A percentile compares a stretch with the other conserved stretches of the same genome.
Evolutionary conservation across 352 stramenopile genomes (phyloP).

Genomic region (Globisporangium spinosum): DNA sequence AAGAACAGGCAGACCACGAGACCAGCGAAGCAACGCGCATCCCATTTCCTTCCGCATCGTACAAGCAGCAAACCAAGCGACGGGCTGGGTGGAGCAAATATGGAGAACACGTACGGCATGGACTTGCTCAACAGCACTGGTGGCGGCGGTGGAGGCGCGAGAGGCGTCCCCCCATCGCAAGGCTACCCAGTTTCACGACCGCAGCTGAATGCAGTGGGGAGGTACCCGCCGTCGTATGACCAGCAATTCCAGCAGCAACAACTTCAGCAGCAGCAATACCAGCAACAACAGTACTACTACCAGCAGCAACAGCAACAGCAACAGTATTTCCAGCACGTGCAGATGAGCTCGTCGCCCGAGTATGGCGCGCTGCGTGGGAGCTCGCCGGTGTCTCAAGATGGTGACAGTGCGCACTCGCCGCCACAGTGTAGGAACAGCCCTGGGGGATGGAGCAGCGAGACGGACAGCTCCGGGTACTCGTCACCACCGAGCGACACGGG

Average conservation of each 20-base stretch:
- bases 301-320: constrained; percentile 8
- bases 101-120: constrained; percentile 8
- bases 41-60: neutral
- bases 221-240: constrained; percentile 1
- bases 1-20: neutral
- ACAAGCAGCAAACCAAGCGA: no score
- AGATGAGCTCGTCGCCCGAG: constrained; percentile 6
- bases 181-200: neutral
- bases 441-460: constrained; percentile 25
- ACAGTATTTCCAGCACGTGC: constrained; percentile 2
- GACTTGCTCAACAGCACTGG: constrained; percentile 1
- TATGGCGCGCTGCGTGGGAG: constrained; percentile 3
- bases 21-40: neutral
- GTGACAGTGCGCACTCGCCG: neutral
- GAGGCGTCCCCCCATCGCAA: neutral
- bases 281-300: constrained; percentile 3
- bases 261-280: constrained; percentile 1
- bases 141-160: neutral
- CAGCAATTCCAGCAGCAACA: constrained; percentile 8
- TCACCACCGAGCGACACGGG: constrained; percentile 29
- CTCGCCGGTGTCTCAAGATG: constrained; percentile 1
- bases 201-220: neutral
- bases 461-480: constrained; percentile 31
- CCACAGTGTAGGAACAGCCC: constrained; percentile 12
- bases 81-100: neutral